phyloP scores from a whole-genome alignment of 1,284 basidiomycete species.

The Ustilago esculenta region DNA sequence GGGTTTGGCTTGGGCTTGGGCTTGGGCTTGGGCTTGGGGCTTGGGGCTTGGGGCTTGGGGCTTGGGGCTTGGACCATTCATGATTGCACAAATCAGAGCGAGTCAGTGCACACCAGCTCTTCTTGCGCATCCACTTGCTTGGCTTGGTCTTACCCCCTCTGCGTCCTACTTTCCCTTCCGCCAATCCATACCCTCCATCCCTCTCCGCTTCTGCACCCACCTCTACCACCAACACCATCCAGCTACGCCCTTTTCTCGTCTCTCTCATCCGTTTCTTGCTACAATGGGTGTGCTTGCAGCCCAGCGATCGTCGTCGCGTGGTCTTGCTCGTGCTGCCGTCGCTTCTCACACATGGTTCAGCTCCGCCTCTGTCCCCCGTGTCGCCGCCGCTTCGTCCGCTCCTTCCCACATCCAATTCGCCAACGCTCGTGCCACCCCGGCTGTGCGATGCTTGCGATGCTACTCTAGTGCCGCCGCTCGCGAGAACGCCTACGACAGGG shows the following conservation, averaged over 20 bases:
- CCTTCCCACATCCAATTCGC: constrained; percentile 19
- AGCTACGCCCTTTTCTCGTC: background rate
- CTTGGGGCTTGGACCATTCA: constrained; percentile 21
- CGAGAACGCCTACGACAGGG: constrained; percentile 56
- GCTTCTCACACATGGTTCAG: constrained; percentile 35
- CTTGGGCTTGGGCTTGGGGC: no score
- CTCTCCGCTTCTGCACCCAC: background rate
- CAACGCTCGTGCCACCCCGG: constrained; percentile 24
- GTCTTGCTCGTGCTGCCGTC: constrained; percentile 32
- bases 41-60: no score
- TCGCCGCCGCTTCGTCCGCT: constrained; percentile 27
- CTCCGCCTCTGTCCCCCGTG: constrained; percentile 27
- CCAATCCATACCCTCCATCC: background rate
- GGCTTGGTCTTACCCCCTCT: no score
- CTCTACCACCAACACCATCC: constrained; percentile 1
- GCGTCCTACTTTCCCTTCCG: constrained; percentile 1
- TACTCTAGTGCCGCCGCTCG: constrained; percentile 49
- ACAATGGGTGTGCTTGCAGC: constrained; percentile 42
- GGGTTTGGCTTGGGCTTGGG: no score
- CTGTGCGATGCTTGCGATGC: constrained; percentile 33
- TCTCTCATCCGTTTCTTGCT: background rate
- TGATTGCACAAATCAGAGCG: constrained; percentile 2
- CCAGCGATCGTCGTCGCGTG: constrained; percentile 41
- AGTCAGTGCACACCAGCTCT: background rate
- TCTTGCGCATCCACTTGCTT: background rate